Conservation (phyloP, 257 asterid species). For the Dorcoceras hygrometricum region DNA sequence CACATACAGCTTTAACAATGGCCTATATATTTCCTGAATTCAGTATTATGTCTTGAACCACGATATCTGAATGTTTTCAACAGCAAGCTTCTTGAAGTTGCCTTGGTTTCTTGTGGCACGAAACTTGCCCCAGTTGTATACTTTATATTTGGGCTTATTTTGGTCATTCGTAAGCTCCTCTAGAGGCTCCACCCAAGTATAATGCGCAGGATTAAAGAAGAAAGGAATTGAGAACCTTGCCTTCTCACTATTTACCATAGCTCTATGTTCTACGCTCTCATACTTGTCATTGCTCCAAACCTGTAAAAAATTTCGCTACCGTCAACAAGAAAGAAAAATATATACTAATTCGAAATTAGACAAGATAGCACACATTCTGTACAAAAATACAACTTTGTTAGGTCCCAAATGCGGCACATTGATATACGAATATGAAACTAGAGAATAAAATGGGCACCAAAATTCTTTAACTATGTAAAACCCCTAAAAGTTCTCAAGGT, state of each 20-base stretch:
- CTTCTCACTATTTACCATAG: conserved; percentile 32
- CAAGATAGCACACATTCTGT: too few relatives aligned
- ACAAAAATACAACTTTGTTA: too few relatives aligned
- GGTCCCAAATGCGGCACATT: too few relatives aligned
- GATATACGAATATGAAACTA: too few relatives aligned
- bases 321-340: too few relatives aligned
- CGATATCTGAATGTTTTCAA: conserved; percentile 31
- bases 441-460: too few relatives aligned
- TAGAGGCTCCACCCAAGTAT: conserved; percentile 33
- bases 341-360: too few relatives aligned
- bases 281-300: conserved; percentile 48
- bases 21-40: too few relatives aligned
- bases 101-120: conserved; percentile 21
- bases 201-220: conserved; percentile 37
- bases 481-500: too few relatives aligned
- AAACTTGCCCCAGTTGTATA: conserved; percentile 37
- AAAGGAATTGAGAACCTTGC: conserved; percentile 41
- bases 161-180: conserved; percentile 23
- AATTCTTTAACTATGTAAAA: too few relatives aligned
- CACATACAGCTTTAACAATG: too few relatives aligned
- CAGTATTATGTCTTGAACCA: conserved; percentile 24
- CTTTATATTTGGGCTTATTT: conserved; percentile 31
- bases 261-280: conserved; percentile 50
- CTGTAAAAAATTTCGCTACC: conserved; percentile 4
- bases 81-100: conserved; percentile 29